Evolutionary conservation across 2,329 filamentous ascomycete genomes (phyloP).

Genomic region (Alternaria triticina): DNA sequence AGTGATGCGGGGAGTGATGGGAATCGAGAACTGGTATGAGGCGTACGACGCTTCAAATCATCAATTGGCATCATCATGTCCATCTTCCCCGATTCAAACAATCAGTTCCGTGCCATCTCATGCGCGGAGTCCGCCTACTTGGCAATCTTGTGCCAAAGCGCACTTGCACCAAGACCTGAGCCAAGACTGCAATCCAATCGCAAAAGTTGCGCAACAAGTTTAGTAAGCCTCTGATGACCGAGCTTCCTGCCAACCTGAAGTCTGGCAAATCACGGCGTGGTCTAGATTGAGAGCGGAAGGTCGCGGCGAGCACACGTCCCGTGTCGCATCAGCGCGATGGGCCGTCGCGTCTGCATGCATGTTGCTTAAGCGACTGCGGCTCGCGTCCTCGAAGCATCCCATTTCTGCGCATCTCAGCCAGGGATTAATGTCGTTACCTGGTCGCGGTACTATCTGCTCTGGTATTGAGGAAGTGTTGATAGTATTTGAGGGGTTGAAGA

Average conservation of each 20-base stretch:
- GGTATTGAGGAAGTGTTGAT: fast-evolving
- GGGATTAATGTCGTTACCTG: background rate
- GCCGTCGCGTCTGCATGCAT: background rate
- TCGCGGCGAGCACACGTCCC: background rate
- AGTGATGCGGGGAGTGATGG: background rate
- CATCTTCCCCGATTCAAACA: background rate
- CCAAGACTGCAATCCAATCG: background rate
- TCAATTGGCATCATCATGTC: background rate
- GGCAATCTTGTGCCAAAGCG: background rate
- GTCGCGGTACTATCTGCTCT: fast-evolving
- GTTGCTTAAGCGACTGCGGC: background rate
- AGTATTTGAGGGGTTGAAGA: fast-evolving
- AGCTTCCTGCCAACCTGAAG: background rate
- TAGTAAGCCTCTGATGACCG: background rate
- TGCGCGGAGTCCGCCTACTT: too few species aligned
- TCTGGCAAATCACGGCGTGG: background rate
- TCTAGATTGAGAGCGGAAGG: background rate
- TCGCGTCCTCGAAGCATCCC: background rate
- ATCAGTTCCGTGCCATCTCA: too few species aligned
- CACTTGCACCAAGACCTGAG: background rate
- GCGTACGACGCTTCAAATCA: background rate
- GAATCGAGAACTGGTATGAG: background rate
- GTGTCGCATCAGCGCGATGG: conserved; percentile 2
- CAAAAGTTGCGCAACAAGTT: background rate
- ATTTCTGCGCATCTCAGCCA: background rate